Evolutionary conservation across 2,329 filamentous ascomycete species (phyloP), one percentile per base, ranked within the genome.

Genomic region (Claviceps sp.): DNA sequence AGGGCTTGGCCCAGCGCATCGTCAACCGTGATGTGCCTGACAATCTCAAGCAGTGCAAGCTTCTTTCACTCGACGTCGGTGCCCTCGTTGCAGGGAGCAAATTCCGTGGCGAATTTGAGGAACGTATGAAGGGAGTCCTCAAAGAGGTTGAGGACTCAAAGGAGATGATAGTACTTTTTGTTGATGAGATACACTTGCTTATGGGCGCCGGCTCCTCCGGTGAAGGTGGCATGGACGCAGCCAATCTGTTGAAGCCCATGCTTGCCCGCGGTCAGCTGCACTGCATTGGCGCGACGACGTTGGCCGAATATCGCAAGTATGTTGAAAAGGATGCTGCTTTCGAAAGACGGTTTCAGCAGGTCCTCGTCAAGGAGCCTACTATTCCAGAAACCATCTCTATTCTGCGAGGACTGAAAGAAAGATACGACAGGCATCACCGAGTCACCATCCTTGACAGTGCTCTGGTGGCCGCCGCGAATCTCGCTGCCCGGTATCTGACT

Each of bases 281-380:
- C 76, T 98, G 93, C 64, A 97, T 98, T 57, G 93, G 93, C 68
- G 93, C 93, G 5, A 98, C 93, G 2, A 98, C 93, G 1, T 78
- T 98, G 54, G 82, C 83, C 55, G 93, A 98, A 67, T 98, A 98
- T 71, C 82, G 93, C 63, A 98, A 98, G 69, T 97, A 98, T 70
- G 95, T 98, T 57, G 93, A 98, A 69, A 98, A 98, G 71, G 93
- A 98, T 62, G 87, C 89, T 46, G 93, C 93, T 47, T 98, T 98
- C 66, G 93, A 98, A 70, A 88, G 93, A 69, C 87, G 93, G 68
- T 98, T 98, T 78, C 93, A 98, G 68, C 93, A 98, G 69, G 93
- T 98, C 41, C 70, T 98, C 45, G 91, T 97, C 67, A 96, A 96
- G 72, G 93, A 98, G 66, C 93, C 93, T 2, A 77, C 81, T 5